Conservation (phyloP, 2,329 filamentous ascomycete species). For the Alternaria angustiovoidea region DNA sequence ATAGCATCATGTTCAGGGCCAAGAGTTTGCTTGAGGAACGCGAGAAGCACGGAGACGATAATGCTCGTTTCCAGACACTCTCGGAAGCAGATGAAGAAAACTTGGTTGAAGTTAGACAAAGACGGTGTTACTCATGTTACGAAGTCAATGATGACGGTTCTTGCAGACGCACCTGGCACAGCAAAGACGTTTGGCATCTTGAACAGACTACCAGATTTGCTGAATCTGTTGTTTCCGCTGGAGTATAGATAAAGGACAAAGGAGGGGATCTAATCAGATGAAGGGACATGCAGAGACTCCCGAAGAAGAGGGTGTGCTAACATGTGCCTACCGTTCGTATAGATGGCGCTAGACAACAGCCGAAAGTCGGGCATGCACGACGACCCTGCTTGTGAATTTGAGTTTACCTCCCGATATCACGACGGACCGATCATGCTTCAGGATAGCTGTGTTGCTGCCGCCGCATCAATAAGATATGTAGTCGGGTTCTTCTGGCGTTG, state of each 20-base stretch:
- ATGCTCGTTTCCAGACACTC: slow-evolving; percentile 85
- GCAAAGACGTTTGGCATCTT: slow-evolving; percentile 74
- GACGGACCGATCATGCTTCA: slow-evolving; percentile 14
- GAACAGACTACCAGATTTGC: slow-evolving; percentile 9
- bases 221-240: neutral
- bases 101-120: slow-evolving; percentile 40
- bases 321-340: slow-evolving; percentile 7
- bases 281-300: neutral
- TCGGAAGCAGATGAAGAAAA: slow-evolving; percentile 91
- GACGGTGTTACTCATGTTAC: neutral
- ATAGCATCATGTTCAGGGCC: slow-evolving; percentile 67
- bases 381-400: slow-evolving; percentile 13
- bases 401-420: slow-evolving; percentile 5
- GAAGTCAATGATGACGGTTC: neutral
- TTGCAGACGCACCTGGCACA: slow-evolving; percentile 63
- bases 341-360: slow-evolving; percentile 17
- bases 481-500: neutral
- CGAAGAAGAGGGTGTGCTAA: neutral
- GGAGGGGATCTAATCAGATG: slow-evolving; percentile 37
- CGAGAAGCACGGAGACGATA: slow-evolving; percentile 84
- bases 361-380: slow-evolving; percentile 19
- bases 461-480: neutral
- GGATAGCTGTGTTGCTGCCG: slow-evolving; percentile 4
- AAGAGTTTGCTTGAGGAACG: slow-evolving; percentile 84
- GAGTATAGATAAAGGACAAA: slow-evolving; percentile 16